phyloP scores from a whole-genome alignment of 2,329 filamentous ascomycete genomes.

The Huntiella savannae region DNA sequence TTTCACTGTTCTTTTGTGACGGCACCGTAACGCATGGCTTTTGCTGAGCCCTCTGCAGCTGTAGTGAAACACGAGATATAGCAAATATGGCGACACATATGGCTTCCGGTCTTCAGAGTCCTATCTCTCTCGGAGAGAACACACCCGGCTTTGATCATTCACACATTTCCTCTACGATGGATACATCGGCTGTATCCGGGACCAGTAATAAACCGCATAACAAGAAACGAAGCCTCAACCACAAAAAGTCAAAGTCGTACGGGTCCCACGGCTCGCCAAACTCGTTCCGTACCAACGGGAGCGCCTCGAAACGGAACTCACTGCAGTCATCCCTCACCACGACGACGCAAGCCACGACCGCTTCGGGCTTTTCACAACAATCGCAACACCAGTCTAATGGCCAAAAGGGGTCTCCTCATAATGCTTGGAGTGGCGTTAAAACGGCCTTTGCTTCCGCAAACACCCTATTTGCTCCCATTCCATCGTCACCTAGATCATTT shows the following conservation, averaged over 20 bases:
- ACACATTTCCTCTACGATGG: neutral
- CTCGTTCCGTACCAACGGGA: conserved; percentile 1
- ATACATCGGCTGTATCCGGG: neutral
- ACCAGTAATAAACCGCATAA: neutral
- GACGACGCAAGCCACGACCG: conserved; percentile 5
- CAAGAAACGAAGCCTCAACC: neutral
- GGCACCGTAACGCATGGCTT: neutral
- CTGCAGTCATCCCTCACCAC: conserved; percentile 4
- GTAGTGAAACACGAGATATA: neutral
- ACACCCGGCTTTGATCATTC: neutral
- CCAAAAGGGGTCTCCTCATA: neutral
- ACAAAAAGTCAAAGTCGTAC: conserved; percentile 6
- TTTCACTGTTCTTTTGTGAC: too few relatives aligned
- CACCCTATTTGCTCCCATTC: conserved; percentile 1
- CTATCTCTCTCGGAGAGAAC: neutral
- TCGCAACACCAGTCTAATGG: neutral
- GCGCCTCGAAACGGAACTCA: conserved; percentile 3
- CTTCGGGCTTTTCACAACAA: conserved; percentile 2
- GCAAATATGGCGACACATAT: conserved; percentile 1
- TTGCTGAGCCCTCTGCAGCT: conserved; percentile 2
- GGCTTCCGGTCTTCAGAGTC: neutral
- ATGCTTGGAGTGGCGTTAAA: neutral
- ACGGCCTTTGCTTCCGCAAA: neutral
- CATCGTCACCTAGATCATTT: conserved; percentile 8
- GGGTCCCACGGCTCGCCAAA: conserved; percentile 6